Base-by-base conservation (phyloP, 2,329 filamentous ascomycete genomes). In the Colletotrichum gigasporum region DNA sequence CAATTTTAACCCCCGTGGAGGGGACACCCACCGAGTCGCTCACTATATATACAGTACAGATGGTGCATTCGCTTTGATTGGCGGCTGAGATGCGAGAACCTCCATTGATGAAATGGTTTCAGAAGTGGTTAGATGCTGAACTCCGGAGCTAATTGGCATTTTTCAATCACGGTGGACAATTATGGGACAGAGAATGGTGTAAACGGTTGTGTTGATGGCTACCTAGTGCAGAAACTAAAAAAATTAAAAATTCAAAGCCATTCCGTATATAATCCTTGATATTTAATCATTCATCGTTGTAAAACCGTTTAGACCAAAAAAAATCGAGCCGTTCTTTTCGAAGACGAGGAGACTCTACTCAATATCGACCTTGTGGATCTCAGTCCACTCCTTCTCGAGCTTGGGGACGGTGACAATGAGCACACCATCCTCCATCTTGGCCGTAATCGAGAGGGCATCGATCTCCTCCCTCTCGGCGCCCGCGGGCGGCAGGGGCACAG, bases 351-450 rank as follows among this genome's bases (percentile, higher is more conserved):
- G 18, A n/a, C 9, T 16, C 73, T 77, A 86, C 70, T 85, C 76
- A 65, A 89, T 84, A 59, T 89, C 85, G 39, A 90, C 83, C 74
- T 85, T 85, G 72, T 81, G 83, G 64, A 89, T 81, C 70, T 89
- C 85, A 69, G 87, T 90, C 81, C 87, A 88, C 69, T 87, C 87
- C 75, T 83, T 86, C 72, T 91, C 87, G 7, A 86, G 71, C 81
- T 93, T 94, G 7, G 91, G 91, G 2, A 96, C 87, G n/a, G 86
- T 88, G n/a, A 96, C 83, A 34, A 90, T 81, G 69, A 96, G 76
- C 1, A 96, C 80, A 5, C 93, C 93, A 73, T 96, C 91, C 75
- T 93, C 90, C 78, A 96, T 83, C 78, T 88, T 93, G 3, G 92
- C 92, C 2, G 82, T 85, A 72, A 96, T 95, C 22, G 78, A 82